Evolutionary conservation across 768 basidiomycete genomes (phyloP).

Genomic region (Dioszegia hungarica): DNA sequence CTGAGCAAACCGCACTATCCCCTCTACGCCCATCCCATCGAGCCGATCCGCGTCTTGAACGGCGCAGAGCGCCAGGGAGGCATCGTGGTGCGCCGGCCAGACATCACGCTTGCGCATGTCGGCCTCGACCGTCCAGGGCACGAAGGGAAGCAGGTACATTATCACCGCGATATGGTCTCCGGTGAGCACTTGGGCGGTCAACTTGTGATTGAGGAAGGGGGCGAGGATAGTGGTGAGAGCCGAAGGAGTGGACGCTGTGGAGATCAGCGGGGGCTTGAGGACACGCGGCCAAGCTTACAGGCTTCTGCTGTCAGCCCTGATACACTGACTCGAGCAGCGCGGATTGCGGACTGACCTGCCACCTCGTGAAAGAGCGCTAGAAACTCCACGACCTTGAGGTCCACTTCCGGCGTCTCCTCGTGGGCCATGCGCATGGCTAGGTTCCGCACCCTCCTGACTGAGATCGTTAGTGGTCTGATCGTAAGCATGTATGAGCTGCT

Average conservation of each 20-base stretch:
- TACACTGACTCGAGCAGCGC: neutral
- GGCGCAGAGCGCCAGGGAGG: constrained; percentile 71
- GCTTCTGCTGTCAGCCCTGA: neutral
- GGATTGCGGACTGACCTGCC: constrained; percentile 53
- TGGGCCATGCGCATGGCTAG: too few species aligned
- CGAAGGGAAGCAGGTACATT: constrained; percentile 59
- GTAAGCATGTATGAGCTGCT: too few species aligned
- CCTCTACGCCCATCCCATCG: constrained; percentile 74
- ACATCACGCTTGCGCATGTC: constrained; percentile 57
- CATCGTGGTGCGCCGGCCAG: constrained; percentile 66
- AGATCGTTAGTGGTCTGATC: too few species aligned
- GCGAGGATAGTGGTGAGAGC: neutral
- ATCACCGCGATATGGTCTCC: constrained; percentile 48
- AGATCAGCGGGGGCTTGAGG: too few species aligned
- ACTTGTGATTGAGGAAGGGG: constrained; percentile 17
- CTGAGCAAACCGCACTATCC: constrained; percentile 68
- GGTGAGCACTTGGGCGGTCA: neutral
- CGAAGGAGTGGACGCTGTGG: neutral
- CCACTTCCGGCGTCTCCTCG: too few species aligned
- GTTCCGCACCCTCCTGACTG: too few species aligned
- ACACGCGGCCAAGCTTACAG: too few species aligned
- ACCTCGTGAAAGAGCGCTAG: constrained; percentile 59
- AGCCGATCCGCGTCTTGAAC: constrained; percentile 75
- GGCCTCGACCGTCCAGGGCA: constrained; percentile 74
- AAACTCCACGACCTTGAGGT: too few species aligned